A percentile compares a stretch with the other conserved stretches of the same genome.
phyloP scores from a whole-genome alignment of 805 yeast genomes.

The Jamesozyma piceae region DNA sequence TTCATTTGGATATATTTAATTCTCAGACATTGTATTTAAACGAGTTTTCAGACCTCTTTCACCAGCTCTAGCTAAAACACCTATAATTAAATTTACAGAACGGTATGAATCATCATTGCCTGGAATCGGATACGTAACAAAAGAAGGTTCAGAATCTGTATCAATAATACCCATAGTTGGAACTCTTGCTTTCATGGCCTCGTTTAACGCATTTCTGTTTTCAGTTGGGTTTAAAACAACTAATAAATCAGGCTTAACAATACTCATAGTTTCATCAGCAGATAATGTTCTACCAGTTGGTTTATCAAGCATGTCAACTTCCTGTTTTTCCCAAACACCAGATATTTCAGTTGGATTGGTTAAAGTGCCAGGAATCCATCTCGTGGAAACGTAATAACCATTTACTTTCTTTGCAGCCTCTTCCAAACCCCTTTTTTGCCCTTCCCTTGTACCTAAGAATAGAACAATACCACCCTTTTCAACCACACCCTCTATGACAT shows the following conservation, averaged over 20 bases:
- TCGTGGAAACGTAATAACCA: conserved; percentile 72
- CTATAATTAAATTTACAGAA: conserved; percentile 68
- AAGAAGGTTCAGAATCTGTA: conserved; percentile 83
- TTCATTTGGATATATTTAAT: neutral
- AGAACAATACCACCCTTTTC: conserved; percentile 77
- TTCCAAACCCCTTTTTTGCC: conserved; percentile 64
- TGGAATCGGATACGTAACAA: conserved; percentile 90
- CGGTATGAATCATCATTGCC: conserved; percentile 90
- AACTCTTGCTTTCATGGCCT: conserved; percentile 70
- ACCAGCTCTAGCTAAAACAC: conserved; percentile 80
- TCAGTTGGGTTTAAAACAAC: conserved; percentile 83
- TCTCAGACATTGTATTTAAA: conserved; percentile 26
- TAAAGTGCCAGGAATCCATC: conserved; percentile 93
- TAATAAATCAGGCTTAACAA: conserved; percentile 81
- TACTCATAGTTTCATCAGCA: conserved; percentile 39
- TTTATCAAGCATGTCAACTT: conserved; percentile 64
- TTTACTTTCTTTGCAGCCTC: conserved; percentile 68
- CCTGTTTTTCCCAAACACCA: conserved; percentile 52
- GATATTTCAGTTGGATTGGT: conserved; percentile 71
- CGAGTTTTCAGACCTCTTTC: conserved; percentile 62
- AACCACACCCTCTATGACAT: conserved; percentile 74
- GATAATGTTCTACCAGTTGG: conserved; percentile 53
- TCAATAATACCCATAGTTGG: conserved; percentile 93
- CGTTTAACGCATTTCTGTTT: conserved; percentile 68
- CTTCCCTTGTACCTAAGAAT: conserved; percentile 75